phyloP scores from a whole-genome alignment of 352 stramenopile species.

The Detonula confervacea region DNA sequence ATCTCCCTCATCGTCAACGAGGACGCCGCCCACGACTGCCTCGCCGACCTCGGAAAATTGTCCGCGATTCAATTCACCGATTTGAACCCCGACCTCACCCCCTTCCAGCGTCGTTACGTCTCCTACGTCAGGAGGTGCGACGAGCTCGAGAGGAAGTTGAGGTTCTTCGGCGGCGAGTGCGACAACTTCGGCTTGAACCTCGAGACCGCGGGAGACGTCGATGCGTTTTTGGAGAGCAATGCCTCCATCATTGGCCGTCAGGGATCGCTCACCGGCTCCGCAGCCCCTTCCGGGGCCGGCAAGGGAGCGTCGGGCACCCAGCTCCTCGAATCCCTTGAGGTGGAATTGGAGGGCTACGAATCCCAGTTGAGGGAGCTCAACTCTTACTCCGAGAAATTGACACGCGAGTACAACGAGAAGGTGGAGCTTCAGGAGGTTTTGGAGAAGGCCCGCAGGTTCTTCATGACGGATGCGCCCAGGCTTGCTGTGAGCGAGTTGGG shows the following conservation, averaged over 20 bases:
- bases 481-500: conserved; percentile 70
- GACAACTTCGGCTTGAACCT: conserved; percentile 91
- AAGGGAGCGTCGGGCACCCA: conserved; percentile 65
- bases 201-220: conserved; percentile 65
- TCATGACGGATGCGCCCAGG: conserved; percentile 82
- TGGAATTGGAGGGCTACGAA: conserved; percentile 96
- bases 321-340: conserved; percentile 94
- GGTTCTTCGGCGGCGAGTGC: conserved; percentile 95
- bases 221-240: conserved; percentile 62
- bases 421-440: conserved; percentile 87
- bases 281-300: conserved; percentile 20
- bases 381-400: conserved; percentile 97
- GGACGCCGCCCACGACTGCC: conserved; percentile 95
- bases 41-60: conserved; percentile 95
- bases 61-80: conserved; percentile 99
- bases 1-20: conserved; percentile 99
- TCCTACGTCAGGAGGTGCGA: conserved; percentile 98
- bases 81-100: conserved; percentile 97
- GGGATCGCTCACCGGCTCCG: too few species aligned
- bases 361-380: conserved; percentile 96
- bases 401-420: conserved; percentile 97
- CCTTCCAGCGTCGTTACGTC: conserved; percentile 98
- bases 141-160: conserved; percentile 98
- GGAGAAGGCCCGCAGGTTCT: conserved; percentile 85
- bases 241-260: neutral